phyloP scores from a whole-genome alignment of 805 yeast species.

The Lachancea sp. region DNA sequence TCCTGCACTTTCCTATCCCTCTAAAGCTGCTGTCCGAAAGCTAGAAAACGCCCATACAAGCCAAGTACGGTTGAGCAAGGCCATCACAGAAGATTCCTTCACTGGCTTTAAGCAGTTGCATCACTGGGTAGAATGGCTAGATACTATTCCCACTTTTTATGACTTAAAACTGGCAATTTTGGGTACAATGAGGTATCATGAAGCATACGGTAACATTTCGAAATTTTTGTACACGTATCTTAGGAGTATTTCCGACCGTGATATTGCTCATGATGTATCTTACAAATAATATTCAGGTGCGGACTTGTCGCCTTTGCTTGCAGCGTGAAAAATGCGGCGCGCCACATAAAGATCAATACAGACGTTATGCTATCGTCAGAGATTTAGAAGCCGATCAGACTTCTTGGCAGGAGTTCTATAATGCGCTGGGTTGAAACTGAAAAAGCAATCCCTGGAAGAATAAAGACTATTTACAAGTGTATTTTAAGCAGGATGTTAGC shows the following conservation, averaged over 20 bases:
- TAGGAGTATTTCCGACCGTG: conserved; percentile 33
- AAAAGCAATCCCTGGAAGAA: too few relatives aligned
- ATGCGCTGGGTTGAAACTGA: background rate
- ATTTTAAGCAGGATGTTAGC: conserved; percentile 3
- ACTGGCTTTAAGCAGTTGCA: conserved; percentile 12
- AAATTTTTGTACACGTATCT: conserved; percentile 48
- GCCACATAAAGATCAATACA: too few relatives aligned
- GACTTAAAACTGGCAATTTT: conserved; percentile 2
- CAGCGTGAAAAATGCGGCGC: too few relatives aligned
- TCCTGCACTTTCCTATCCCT: conserved; percentile 21
- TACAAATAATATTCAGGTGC: too few relatives aligned
- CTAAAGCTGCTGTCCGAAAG: background rate
- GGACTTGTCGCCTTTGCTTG: too few relatives aligned
- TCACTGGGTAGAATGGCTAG: background rate
- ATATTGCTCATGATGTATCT: too few relatives aligned
- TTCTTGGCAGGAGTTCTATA: too few relatives aligned
- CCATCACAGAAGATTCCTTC: conserved; percentile 19
- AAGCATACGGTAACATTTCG: conserved; percentile 42
- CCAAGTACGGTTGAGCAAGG: conserved; percentile 5
- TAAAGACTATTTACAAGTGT: conserved; percentile 2
- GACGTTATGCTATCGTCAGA: background rate
- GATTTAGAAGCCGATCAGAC: too few relatives aligned
- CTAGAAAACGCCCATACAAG: conserved; percentile 1
- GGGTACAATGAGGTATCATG: conserved; percentile 20
- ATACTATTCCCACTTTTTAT: conserved; percentile 4